A percentile compares a stretch with the other conserved stretches of the same genome.
phyloP scores from a whole-genome alignment of 2,329 filamentous ascomycete genomes.

The Paracorniculantispora psalliotae region DNA sequence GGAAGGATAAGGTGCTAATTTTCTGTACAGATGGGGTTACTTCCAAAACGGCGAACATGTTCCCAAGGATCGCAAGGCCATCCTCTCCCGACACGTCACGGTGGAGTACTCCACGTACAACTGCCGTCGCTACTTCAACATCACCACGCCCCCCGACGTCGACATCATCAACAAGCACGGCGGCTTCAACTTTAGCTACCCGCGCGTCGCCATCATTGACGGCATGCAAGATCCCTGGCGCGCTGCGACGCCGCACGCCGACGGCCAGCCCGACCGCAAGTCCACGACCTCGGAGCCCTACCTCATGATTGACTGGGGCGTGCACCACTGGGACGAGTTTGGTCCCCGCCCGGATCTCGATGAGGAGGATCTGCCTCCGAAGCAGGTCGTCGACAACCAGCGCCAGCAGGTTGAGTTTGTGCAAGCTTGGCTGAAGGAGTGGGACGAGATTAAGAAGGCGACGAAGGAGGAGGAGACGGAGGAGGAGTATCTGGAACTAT shows the following conservation, averaged over 20 bases:
- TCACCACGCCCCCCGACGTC: conserved; percentile 57
- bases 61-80: conserved; percentile 56
- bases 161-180: conserved; percentile 71
- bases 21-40: conserved; percentile 62
- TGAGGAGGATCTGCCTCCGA: conserved; percentile 57
- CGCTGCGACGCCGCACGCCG: conserved; percentile 64
- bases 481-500: background rate
- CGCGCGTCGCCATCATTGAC: conserved; percentile 70
- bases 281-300: conserved; percentile 64
- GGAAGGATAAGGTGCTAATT: background rate
- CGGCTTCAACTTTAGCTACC: conserved; percentile 65
- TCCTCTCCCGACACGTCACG: conserved; percentile 67
- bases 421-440: conserved; percentile 62
- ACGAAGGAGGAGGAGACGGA: background rate
- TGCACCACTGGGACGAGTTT: conserved; percentile 80
- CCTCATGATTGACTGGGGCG: conserved; percentile 66
- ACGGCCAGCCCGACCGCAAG: conserved; percentile 50
- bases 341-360: conserved; percentile 52
- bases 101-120: conserved; percentile 56
- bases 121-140: conserved; percentile 66
- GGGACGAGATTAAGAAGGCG: conserved; percentile 34
- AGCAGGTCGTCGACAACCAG: conserved; percentile 55
- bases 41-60: conserved; percentile 68
- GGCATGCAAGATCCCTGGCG: conserved; percentile 79
- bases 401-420: conserved; percentile 56